phyloP scores from a whole-genome alignment of 2,329 filamentous ascomycete species.

The Tolypocladium ovalisporum region DNA sequence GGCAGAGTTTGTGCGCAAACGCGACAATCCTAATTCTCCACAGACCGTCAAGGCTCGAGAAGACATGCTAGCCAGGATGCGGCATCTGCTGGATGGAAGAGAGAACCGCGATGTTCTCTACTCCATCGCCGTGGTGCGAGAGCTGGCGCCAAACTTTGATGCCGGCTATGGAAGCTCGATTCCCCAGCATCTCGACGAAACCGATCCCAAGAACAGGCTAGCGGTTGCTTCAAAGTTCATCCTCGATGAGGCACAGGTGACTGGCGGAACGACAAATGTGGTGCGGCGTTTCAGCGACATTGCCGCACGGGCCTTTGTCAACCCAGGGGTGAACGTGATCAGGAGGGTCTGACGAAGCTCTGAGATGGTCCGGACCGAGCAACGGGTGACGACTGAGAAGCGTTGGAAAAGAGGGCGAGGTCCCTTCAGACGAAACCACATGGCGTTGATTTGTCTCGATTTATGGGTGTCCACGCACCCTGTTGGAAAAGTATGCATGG shows the following conservation, averaged over 20 bases:
- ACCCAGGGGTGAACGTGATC: conserved; percentile 38
- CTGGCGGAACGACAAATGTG: conserved; percentile 64
- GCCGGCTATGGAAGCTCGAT: conserved; percentile 45
- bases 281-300: conserved; percentile 60
- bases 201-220: conserved; percentile 54
- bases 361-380: neutral
- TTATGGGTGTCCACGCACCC: neutral
- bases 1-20: conserved; percentile 50
- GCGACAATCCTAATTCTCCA: conserved; percentile 43
- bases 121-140: conserved; percentile 70
- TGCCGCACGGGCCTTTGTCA: conserved; percentile 48
- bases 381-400: neutral
- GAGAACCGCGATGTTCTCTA: conserved; percentile 90
- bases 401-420: neutral
- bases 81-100: conserved; percentile 62
- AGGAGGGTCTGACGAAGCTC: conserved; percentile 9
- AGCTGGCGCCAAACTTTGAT: conserved; percentile 56
- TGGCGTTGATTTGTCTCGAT: neutral
- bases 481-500: conserved; percentile 1
- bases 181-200: conserved; percentile 53
- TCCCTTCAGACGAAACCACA: neutral
- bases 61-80: conserved; percentile 52
- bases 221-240: conserved; percentile 62
- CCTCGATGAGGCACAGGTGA: conserved; percentile 48
- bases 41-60: conserved; percentile 44